A percentile compares a stretch with the other conserved stretches of the same genome.
phyloP scores from a whole-genome alignment of 2,329 filamentous ascomycete species.

The Fusarium sarcochroum region DNA sequence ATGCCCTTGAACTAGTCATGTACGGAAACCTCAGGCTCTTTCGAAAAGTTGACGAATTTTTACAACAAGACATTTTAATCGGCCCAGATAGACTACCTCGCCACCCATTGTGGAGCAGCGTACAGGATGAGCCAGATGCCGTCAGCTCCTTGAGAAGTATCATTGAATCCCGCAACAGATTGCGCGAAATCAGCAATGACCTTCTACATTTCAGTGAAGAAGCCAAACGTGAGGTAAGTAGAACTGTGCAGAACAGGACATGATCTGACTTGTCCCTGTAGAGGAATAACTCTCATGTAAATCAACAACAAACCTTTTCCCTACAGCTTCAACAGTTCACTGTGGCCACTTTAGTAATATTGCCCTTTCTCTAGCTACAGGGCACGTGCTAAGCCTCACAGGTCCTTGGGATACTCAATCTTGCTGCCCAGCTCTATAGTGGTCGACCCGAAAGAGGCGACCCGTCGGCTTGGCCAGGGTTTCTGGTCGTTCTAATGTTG shows the following conservation, averaged over 20 bases:
- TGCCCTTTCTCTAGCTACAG: background rate
- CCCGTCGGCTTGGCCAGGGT: background rate
- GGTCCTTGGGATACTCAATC: background rate
- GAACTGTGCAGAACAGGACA: background rate
- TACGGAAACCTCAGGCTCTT: background rate
- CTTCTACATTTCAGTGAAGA: background rate
- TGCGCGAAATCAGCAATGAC: background rate
- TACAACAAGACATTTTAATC: background rate
- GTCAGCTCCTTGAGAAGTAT: background rate
- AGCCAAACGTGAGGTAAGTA: background rate
- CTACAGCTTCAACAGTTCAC: background rate
- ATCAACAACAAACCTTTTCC: slow-evolving; percentile 2
- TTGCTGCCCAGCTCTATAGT: slow-evolving; percentile 4
- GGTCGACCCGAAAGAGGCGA: background rate
- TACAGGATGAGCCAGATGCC: background rate
- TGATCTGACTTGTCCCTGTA: background rate
- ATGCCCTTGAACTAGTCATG: background rate
- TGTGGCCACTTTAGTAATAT: background rate
- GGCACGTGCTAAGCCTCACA: background rate
- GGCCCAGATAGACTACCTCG: slow-evolving; percentile 14
- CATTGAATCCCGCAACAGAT: background rate
- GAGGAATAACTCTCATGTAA: background rate
- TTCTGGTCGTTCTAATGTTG: background rate
- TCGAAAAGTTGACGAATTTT: background rate
- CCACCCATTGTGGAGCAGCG: slow-evolving; percentile 3